Percentiles rank a stretch among this genome's conserved stretches.
Conservation (phyloP, 1,284 basidiomycete species). For the Melampsora larici-populina region DNA sequence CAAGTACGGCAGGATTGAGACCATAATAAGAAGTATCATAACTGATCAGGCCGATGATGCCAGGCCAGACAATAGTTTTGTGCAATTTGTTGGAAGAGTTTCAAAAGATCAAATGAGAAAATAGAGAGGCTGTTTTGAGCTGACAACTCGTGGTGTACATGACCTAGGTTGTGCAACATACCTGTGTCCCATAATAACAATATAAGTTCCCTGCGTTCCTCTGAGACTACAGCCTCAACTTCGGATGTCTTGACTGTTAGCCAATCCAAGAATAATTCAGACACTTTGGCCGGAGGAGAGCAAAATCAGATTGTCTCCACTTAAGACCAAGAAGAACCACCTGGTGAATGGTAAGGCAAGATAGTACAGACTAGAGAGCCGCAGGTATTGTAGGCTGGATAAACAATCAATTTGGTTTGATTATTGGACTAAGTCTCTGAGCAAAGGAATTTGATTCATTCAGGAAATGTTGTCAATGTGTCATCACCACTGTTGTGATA, state of each 20-base stretch:
- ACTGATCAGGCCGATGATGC: conserved; percentile 38
- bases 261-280: conserved; percentile 39
- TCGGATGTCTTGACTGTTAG: conserved; percentile 36
- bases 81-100: conserved; percentile 5
- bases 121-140: background rate
- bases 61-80: conserved; percentile 34
- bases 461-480: conserved; percentile 29
- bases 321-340: too few species aligned
- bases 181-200: conserved; percentile 31
- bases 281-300: conserved; percentile 14
- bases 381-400: conserved; percentile 39
- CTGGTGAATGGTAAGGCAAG: too few species aligned
- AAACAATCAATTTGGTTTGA: conserved; percentile 22
- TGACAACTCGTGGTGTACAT: too few species aligned
- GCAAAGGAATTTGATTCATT: conserved; percentile 19
- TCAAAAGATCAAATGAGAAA: background rate
- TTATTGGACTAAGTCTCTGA: conserved; percentile 29
- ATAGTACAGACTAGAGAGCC: conserved; percentile 21
- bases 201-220: background rate
- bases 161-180: too few species aligned
- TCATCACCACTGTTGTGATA: conserved; percentile 21
- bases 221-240: conserved; percentile 14
- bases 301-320: too few species aligned
- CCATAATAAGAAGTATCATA: conserved; percentile 40
- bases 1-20: conserved; percentile 24